Evolutionary conservation across 148 eudicot genomes (phyloP).

Genomic region (Pouteria glomerata): DNA sequence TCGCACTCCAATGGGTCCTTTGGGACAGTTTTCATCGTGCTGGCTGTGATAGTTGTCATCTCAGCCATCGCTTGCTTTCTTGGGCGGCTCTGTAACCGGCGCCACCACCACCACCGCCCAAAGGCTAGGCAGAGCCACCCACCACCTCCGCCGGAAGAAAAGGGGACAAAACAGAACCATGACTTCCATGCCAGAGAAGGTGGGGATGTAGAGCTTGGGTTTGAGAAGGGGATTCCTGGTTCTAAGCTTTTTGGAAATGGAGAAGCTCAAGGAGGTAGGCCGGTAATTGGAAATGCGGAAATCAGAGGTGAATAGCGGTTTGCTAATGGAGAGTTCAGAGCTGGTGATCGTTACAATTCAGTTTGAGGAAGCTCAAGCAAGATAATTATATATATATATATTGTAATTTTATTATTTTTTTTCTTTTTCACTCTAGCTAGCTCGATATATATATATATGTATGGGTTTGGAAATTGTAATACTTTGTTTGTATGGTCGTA

Average conservation of each 20-base stretch:
- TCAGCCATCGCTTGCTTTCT: constrained; percentile 58
- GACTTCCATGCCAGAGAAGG: constrained; percentile 19
- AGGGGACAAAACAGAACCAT: constrained; percentile 22
- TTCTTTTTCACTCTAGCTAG: no score
- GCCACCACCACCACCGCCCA: constrained; percentile 18
- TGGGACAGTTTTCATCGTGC: constrained; percentile 56
- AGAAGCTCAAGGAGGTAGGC: background rate
- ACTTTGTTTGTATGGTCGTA: no score
- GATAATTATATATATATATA: no score
- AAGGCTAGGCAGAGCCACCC: constrained; percentile 21
- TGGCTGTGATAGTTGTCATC: constrained; percentile 47
- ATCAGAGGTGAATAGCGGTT: constrained; percentile 4
- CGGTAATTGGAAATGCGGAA: background rate
- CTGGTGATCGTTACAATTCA: background rate
- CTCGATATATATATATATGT: no score
- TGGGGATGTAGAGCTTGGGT: constrained; percentile 53
- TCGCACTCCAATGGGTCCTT: constrained; percentile 50
- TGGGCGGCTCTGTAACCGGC: constrained; percentile 55
- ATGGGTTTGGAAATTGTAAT: no score
- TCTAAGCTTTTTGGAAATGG: constrained; percentile 5
- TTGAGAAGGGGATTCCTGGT: constrained; percentile 16
- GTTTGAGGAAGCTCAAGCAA: no score
- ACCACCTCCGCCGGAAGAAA: constrained; percentile 19
- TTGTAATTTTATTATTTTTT: no score
- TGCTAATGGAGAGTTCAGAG: background rate